Evolutionary conservation across 495 filamentous ascomycete species (phyloP), one percentile per base, ranked within the genome.

Genomic region (Penicillium manginii): DNA sequence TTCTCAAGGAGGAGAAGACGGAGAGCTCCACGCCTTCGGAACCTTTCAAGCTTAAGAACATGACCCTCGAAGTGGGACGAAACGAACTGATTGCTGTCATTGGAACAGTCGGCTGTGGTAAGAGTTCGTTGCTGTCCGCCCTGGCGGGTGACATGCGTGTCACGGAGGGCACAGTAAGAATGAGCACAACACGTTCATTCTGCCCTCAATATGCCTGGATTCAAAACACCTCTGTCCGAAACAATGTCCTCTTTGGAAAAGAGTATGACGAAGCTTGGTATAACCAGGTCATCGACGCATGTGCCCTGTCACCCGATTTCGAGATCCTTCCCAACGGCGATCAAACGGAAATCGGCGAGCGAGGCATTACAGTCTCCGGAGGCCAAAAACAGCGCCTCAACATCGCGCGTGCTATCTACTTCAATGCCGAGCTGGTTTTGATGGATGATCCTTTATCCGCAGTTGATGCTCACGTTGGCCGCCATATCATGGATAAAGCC

Each of bases 191-290:
- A 2, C 76, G 92, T 50, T 90, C 92, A 0, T 97, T 96, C 63
- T 98, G 94, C 63, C 92, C 94, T 0, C 94, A 98, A 65, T 96
- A 94, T 66, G 90, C 94, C 3, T 98, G 94, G 94, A 97, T 98
- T 47, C 93, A 97, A 65, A 98, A 97, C 64, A 78, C 91, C 0
- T 88, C 87, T 14, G 87, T 97, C 5, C 86, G 82, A 56, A 83
- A 96, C 52, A 98, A 98, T 62, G 94, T 98, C 54, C 67, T 96
- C 2, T 97, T 98, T 63, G 93, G 93, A 2, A 91, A 89, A 63
- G 84, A 66, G 1, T 80, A 71, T 43, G 74, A 86, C 37, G 60
- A 78, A 23, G 52, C 46, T 14, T 81, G 84, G 75, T 90, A 88
- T 58, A 71, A 80, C 18, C 58, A 79, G 35, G 85, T 88, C 2